These are phyloP conservation scores for Pseudonitzschia delicatissima DNA, from an alignment of 108 stramenopile species.

Conservation along the genomic window DNA sequence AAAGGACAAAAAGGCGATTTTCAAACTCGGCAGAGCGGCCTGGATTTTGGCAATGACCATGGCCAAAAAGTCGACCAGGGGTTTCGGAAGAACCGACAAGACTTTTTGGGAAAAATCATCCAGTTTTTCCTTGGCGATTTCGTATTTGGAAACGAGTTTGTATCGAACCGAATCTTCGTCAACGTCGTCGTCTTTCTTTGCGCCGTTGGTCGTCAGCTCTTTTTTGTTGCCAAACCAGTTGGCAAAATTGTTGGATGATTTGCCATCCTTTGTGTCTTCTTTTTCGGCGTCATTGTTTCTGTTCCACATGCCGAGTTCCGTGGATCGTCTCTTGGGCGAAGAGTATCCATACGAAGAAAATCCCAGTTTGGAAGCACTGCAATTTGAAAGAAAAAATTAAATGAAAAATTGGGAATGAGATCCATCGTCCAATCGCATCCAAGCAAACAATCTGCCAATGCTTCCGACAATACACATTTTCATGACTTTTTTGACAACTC, in stretches of 20 bases:
- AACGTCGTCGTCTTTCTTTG: not conserved
- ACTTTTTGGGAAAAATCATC: constrained; percentile 12
- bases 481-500: not conserved
- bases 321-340: not conserved
- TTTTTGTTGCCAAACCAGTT: not conserved
- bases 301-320: not conserved
- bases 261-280: not conserved
- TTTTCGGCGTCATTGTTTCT: not conserved
- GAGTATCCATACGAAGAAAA: not conserved
- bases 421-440: no score
- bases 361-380: constrained; percentile 7
- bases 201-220: not conserved
- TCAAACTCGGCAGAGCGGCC: constrained; percentile 8
- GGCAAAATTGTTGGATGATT: not conserved
- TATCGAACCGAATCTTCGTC: not conserved
- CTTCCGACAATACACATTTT: no score
- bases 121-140: constrained; percentile 1
- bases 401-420: not conserved
- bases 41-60: constrained; percentile 2
- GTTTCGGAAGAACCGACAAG: constrained; percentile 10
- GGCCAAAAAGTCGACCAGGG: constrained; percentile 11
- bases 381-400: not conserved
- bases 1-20: constrained; percentile 37
- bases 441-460: no score
- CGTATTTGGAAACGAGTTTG: constrained; percentile 5